phyloP scores from a whole-genome alignment of 140 eudicot genomes.

The Senecio squalidus region DNA sequence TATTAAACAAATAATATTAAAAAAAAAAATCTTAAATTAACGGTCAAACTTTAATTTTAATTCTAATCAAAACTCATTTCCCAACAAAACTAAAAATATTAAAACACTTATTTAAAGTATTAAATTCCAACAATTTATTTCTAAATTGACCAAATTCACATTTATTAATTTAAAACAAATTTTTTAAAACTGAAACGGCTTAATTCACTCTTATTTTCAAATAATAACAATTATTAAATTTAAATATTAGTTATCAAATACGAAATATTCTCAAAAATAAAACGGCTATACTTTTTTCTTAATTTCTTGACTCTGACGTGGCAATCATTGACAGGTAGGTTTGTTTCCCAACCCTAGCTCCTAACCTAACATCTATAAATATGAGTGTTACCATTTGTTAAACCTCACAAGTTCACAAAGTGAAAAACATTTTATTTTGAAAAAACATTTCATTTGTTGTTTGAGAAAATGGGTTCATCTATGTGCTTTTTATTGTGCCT shows the following conservation, averaged over 20 bases:
- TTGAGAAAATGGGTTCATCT: conserved; percentile 11
- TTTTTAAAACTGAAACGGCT: conserved; percentile 19
- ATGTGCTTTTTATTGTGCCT: conserved; percentile 11
- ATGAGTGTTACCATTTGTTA: background rate
- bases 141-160: conserved; percentile 3
- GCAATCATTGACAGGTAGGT: conserved; percentile 14
- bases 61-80: background rate
- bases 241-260: conserved; percentile 15
- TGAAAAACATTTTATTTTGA: background rate
- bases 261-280: conserved; percentile 28
- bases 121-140: conserved; percentile 8
- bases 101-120: background rate
- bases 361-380: conserved; percentile 26
- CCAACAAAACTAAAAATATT: background rate
- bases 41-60: background rate
- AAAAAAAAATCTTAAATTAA: background rate
- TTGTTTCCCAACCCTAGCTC: conserved; percentile 18
- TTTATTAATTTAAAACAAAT: conserved; percentile 11
- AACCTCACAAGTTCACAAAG: conserved; percentile 8
- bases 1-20: background rate
- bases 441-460: background rate
- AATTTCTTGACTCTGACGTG: conserved; percentile 20
- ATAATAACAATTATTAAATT: conserved; percentile 3
- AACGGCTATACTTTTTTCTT: conserved; percentile 18
- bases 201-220: background rate